These are phyloP conservation scores for Eutypella sp. DNA, from an alignment of 2,329 filamentous ascomycete genomes.

Conservation along the genomic window DNA sequence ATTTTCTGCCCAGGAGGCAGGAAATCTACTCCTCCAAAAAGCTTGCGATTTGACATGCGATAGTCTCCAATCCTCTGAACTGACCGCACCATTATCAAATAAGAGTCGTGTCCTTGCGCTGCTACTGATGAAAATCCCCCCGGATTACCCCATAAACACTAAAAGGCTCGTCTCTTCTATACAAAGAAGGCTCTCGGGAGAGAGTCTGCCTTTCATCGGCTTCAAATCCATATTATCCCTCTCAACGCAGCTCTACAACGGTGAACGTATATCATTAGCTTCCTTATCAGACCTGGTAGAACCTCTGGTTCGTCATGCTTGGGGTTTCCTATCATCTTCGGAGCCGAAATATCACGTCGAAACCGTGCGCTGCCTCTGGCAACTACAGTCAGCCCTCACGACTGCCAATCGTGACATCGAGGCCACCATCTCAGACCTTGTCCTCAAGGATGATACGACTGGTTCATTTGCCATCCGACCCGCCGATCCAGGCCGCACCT, in stretches of 20 bases:
- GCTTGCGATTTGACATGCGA: slow-evolving; percentile 48
- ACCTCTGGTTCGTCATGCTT: slow-evolving; percentile 66
- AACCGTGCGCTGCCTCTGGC: slow-evolving; percentile 79
- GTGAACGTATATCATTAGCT: slow-evolving; percentile 45
- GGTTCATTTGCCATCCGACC: slow-evolving; percentile 43
- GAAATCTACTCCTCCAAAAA: slow-evolving; percentile 60
- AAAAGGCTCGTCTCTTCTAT: slow-evolving; percentile 46
- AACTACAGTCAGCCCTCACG: slow-evolving; percentile 70
- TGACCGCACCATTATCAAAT: slow-evolving; percentile 46
- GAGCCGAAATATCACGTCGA: slow-evolving; percentile 94
- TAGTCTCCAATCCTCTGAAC: slow-evolving; percentile 36
- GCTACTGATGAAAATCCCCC: slow-evolving; percentile 49
- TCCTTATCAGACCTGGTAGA: slow-evolving; percentile 60
- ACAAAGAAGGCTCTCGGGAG: slow-evolving; percentile 38
- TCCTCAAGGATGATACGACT: slow-evolving; percentile 50
- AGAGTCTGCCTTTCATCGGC: slow-evolving; percentile 43
- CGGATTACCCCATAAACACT: slow-evolving; percentile 40
- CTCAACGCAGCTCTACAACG: slow-evolving; percentile 49
- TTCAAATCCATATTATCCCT: slow-evolving; percentile 58
- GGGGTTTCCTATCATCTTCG: slow-evolving; percentile 74
- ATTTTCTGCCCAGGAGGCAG: slow-evolving; percentile 49
- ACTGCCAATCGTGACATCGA: slow-evolving; percentile 69
- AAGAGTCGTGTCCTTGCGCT: slow-evolving; percentile 56
- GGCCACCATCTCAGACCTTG: slow-evolving; percentile 66
- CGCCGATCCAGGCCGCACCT: slow-evolving; percentile 62